phyloP scores from a whole-genome alignment of 2,329 filamentous ascomycete genomes.

The Fusarium sp. region DNA sequence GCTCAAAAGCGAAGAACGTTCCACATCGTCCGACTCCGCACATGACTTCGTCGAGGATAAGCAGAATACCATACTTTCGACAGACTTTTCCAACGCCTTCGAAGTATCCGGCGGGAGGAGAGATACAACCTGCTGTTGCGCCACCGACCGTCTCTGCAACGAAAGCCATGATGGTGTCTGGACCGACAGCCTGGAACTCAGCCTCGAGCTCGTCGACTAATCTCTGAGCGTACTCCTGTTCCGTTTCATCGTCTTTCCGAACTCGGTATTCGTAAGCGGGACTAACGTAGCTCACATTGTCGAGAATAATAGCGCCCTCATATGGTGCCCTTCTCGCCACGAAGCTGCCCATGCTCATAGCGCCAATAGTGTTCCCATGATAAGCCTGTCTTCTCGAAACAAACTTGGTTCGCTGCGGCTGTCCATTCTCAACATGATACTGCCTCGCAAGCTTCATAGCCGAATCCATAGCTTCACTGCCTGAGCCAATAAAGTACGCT shows the following conservation, averaged over 20 bases:
- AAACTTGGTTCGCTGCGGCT: conserved; percentile 49
- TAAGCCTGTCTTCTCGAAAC: conserved; percentile 56
- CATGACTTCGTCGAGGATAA: conserved; percentile 86
- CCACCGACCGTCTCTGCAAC: conserved; percentile 79
- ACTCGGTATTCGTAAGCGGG: conserved; percentile 74
- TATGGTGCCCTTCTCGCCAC: conserved; percentile 68
- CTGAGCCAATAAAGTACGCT: conserved; percentile 48
- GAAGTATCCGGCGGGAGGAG: conserved; percentile 74
- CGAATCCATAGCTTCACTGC: conserved; percentile 56
- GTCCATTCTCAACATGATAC: conserved; percentile 54
- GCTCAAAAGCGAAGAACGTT: conserved; percentile 69
- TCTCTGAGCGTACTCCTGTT: conserved; percentile 66
- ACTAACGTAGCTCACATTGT: conserved; percentile 68
- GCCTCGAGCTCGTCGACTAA: conserved; percentile 72
- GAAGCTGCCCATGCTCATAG: conserved; percentile 72
- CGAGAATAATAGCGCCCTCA: conserved; percentile 48
- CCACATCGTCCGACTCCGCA: conserved; percentile 70
- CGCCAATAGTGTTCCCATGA: conserved; percentile 66
- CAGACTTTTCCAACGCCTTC: conserved; percentile 74
- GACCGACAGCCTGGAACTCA: conserved; percentile 71
- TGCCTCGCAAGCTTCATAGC: conserved; percentile 60
- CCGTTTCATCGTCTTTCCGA: conserved; percentile 59
- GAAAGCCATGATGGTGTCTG: conserved; percentile 75
- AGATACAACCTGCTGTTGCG: conserved; percentile 72
- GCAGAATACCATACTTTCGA: conserved; percentile 73